A percentile compares a stretch with the other conserved stretches of the same genome.
phyloP scores from a whole-genome alignment of 306 rosid species.

The Carpinus viminea region DNA sequence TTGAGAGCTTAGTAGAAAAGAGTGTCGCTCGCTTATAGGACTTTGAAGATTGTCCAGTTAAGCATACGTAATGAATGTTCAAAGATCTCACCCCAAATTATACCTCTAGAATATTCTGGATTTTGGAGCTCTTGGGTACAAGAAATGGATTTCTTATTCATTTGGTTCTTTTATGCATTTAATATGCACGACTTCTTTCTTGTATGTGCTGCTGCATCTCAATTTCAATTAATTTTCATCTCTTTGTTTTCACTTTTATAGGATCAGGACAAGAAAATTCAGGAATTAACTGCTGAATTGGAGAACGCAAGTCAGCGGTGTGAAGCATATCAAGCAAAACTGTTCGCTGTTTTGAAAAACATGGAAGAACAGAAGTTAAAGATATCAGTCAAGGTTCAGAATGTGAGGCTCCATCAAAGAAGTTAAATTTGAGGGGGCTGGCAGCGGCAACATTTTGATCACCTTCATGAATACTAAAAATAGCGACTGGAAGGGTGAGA shows the following conservation, averaged over 20 bases:
- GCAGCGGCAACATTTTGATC: not conserved
- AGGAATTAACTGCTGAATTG: constrained; percentile 33
- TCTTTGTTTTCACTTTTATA: constrained; percentile 1
- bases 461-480: not conserved
- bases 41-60: constrained; percentile 4
- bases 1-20: not conserved
- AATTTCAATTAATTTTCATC: not conserved
- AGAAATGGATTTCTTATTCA: not conserved
- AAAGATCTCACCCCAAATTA: not conserved
- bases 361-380: constrained; percentile 47
- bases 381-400: constrained; percentile 41
- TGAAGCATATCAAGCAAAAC: constrained; percentile 41
- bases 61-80: not conserved
- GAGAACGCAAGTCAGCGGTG: constrained; percentile 37
- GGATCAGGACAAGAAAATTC: constrained; percentile 42
- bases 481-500: not conserved
- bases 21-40: not conserved
- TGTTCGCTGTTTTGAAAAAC: constrained; percentile 34
- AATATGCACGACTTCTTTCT: not conserved
- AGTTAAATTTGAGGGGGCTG: not conserved
- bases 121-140: not conserved
- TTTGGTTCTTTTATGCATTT: not conserved
- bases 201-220: not conserved
- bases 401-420: constrained; percentile 37
- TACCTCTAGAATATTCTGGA: not conserved